Evolutionary conservation across 192 early-diverging fungal species (phyloP).

Genomic region (Coemansia sp.): DNA sequence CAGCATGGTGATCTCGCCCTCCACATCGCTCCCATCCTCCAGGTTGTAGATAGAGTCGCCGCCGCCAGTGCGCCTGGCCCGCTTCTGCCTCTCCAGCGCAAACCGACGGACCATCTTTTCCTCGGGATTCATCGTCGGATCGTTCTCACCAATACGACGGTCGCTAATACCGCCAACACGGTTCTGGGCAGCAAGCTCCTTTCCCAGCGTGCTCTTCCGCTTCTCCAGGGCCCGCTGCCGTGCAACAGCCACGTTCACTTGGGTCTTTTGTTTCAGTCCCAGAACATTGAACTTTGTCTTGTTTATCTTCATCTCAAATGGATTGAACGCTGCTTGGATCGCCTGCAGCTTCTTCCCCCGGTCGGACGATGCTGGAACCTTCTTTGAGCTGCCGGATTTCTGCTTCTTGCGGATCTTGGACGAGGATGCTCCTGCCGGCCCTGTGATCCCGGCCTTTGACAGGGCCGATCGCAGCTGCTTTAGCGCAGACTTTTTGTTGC

Average conservation of each 20-base stretch:
- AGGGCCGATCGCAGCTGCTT: constrained; percentile 79
- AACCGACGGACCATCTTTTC: constrained; percentile 96
- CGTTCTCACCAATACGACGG: constrained; percentile 91
- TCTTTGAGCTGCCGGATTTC: constrained; percentile 56
- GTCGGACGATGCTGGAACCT: constrained; percentile 37
- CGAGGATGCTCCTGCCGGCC: constrained; percentile 55
- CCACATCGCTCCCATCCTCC: constrained; percentile 67
- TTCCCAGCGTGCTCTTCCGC: constrained; percentile 81
- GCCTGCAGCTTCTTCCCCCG: constrained; percentile 38
- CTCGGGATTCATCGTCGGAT: constrained; percentile 83
- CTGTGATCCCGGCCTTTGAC: constrained; percentile 77
- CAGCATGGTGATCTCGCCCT: constrained; percentile 62
- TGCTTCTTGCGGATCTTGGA: constrained; percentile 70
- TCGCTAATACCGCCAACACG: constrained; percentile 81
- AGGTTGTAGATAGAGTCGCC: constrained; percentile 72
- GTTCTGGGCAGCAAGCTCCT: constrained; percentile 70
- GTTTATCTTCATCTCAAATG: constrained; percentile 86
- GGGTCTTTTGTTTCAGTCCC: constrained; percentile 79
- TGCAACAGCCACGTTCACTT: constrained; percentile 70
- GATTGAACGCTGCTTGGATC: constrained; percentile 66
- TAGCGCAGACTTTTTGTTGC: constrained; percentile 65
- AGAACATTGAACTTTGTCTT: constrained; percentile 81
- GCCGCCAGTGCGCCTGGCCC: not conserved
- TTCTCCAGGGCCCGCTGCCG: constrained; percentile 83
- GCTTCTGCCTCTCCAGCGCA: constrained; percentile 76